phyloP scores from a whole-genome alignment of 2,329 filamentous ascomycete species.

The Fusarium sp. region DNA sequence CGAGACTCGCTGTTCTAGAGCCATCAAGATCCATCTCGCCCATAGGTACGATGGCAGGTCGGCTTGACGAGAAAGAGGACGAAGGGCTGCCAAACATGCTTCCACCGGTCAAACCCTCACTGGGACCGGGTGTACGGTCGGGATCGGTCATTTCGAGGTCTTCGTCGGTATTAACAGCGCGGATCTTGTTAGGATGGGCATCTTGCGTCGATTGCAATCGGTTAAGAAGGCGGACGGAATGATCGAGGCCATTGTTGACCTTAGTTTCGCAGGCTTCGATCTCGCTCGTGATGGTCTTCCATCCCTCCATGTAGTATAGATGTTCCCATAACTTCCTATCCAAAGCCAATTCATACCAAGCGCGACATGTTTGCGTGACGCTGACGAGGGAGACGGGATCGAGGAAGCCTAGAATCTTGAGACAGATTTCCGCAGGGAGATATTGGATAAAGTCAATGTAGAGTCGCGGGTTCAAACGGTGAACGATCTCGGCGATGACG shows the following conservation, averaged over 20 bases:
- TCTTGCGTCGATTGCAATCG: conserved; percentile 60
- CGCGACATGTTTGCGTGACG: conserved; percentile 80
- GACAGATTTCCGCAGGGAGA: conserved; percentile 89
- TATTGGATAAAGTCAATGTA: conserved; percentile 92
- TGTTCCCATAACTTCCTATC: conserved; percentile 89
- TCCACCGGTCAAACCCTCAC: conserved; percentile 36
- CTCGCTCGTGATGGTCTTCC: conserved; percentile 76
- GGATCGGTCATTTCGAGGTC: conserved; percentile 62
- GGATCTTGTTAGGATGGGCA: conserved; percentile 63
- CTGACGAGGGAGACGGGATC: conserved; percentile 82
- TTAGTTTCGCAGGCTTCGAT: conserved; percentile 74
- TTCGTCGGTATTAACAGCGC: conserved; percentile 61
- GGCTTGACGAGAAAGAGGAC: conserved; percentile 48
- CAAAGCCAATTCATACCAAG: conserved; percentile 83
- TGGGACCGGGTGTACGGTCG: conserved; percentile 45
- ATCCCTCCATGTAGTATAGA: conserved; percentile 86
- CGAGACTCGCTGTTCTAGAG: conserved; percentile 46
- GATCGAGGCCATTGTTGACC: conserved; percentile 58
- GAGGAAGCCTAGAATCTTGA: conserved; percentile 88
- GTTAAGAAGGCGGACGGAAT: conserved; percentile 56
- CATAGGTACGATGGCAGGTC: conserved; percentile 40
- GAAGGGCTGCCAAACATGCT: conserved; percentile 53
- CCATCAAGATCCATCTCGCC: conserved; percentile 49
- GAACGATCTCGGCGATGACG: conserved; percentile 81
- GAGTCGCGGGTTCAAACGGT: conserved; percentile 81